These are phyloP conservation scores for Zygotorulaspora sp. DNA, from an alignment of 805 yeast species.

Conservation along the genomic window DNA sequence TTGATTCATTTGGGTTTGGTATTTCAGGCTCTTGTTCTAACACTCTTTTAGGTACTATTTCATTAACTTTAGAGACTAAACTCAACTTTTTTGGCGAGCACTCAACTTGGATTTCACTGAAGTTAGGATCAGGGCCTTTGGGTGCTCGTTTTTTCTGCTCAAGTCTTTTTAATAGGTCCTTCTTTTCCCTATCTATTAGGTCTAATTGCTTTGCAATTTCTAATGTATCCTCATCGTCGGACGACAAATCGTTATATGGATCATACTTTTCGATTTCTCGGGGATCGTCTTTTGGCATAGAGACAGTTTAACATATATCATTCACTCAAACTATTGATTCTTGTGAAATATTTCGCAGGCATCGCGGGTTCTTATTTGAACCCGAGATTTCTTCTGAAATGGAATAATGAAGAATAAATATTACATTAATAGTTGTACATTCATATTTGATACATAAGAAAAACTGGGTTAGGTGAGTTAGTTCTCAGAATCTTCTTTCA, in stretches of 20 bases:
- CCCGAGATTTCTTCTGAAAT: too few relatives aligned
- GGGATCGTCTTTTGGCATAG: slow-evolving; percentile 26
- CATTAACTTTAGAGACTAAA: slow-evolving; percentile 1
- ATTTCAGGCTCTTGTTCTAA: slow-evolving; percentile 2
- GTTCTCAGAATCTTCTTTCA: slow-evolving; percentile 6
- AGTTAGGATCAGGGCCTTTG: slow-evolving; percentile 21
- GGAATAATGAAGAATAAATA: neutral
- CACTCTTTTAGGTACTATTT: neutral
- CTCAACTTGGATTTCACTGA: slow-evolving; percentile 24
- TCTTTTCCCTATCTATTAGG: slow-evolving; percentile 26
- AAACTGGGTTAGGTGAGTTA: too few relatives aligned
- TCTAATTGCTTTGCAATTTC: slow-evolving; percentile 22
- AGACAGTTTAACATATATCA: too few relatives aligned
- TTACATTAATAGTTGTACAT: too few relatives aligned
- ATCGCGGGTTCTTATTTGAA: too few relatives aligned
- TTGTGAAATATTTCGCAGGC: too few relatives aligned
- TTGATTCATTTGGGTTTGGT: slow-evolving; percentile 17
- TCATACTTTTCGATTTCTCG: slow-evolving; percentile 22
- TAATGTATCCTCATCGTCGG: slow-evolving; percentile 24
- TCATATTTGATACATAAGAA: too few relatives aligned
- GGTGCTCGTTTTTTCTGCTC: slow-evolving; percentile 16
- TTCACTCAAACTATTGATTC: too few relatives aligned
- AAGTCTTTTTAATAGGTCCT: slow-evolving; percentile 27
- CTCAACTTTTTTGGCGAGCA: slow-evolving; percentile 34
- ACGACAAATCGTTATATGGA: slow-evolving; percentile 19